Evolutionary conservation across 495 filamentous ascomycete species (phyloP).

Genomic region (Neurospora cerealis): DNA sequence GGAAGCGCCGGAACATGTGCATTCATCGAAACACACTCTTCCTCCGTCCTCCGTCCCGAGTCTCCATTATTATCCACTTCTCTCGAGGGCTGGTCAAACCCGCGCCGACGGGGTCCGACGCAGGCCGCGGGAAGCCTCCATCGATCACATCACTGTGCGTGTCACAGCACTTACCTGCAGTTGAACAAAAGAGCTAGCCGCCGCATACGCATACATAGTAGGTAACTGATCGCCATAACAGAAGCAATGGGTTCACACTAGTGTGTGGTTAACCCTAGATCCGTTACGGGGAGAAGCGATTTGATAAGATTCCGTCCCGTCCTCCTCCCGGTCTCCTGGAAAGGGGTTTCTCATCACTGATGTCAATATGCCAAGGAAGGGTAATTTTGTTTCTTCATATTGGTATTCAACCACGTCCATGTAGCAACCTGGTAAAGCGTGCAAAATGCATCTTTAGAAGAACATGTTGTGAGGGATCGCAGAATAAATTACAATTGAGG

Average conservation of each 20-base stretch:
- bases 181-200: background rate
- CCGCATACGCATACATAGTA: background rate
- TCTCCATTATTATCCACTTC: background rate
- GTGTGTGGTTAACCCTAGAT: background rate
- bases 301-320: background rate
- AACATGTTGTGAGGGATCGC: background rate
- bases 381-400: background rate
- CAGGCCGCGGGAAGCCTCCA: background rate
- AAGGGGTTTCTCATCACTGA: background rate
- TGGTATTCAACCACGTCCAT: background rate
- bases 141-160: background rate
- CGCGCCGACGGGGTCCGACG: background rate
- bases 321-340: background rate
- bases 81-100: background rate
- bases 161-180: background rate
- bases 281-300: background rate
- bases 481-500: background rate
- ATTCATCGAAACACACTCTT: background rate
- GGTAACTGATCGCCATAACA: background rate
- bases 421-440: background rate
- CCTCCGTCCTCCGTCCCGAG: background rate
- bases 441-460: background rate
- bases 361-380: background rate
- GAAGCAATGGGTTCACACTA: background rate
- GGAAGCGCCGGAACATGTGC: background rate